A percentile compares a stretch with the other conserved stretches of the same genome.
Conservation (phyloP, 306 rosid species). For the Ziziphus jujuba region DNA sequence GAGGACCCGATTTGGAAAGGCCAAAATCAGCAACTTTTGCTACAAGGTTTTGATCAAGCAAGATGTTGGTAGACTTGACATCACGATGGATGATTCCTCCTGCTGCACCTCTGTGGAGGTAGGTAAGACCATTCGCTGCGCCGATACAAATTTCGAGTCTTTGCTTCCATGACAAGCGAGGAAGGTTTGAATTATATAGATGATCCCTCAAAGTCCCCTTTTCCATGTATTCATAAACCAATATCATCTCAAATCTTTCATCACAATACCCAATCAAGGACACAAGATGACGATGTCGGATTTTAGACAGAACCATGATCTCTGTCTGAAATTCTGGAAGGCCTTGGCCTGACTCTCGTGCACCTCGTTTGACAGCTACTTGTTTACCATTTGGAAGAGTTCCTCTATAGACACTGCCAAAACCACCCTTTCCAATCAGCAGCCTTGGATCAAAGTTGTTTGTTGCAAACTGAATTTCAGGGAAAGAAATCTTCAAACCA, state of each 20-base stretch:
- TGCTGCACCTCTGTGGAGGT: conserved; percentile 53
- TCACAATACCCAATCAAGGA: conserved; percentile 56
- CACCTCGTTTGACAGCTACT: conserved; percentile 56
- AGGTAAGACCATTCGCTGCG: conserved; percentile 52
- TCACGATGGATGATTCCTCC: conserved; percentile 57
- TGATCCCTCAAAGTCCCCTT: conserved; percentile 55
- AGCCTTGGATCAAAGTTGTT: conserved; percentile 36
- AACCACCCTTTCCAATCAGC: too few relatives aligned
- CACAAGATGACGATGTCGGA: conserved; percentile 50
- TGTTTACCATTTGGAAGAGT: too few relatives aligned
- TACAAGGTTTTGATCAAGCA: conserved; percentile 39
- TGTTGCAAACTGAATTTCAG: conserved; percentile 40
- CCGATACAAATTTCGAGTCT: conserved; percentile 62
- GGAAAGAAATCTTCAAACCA: conserved; percentile 38
- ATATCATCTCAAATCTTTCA: conserved; percentile 55
- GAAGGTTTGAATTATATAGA: conserved; percentile 32
- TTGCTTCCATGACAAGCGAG: conserved; percentile 49
- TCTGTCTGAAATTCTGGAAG: too few relatives aligned
- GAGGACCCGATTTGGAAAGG: conserved; percentile 42
- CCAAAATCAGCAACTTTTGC: conserved; percentile 65
- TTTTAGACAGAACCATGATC: conserved; percentile 49
- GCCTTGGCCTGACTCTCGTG: conserved; percentile 54
- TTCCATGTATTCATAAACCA: conserved; percentile 57
- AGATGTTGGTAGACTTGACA: conserved; percentile 54
- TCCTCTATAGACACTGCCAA: too few relatives aligned